Percentiles rank a stretch among this genome's conserved stretches.
phyloP scores from a whole-genome alignment of 306 rosid genomes.

The Quercus suber region DNA sequence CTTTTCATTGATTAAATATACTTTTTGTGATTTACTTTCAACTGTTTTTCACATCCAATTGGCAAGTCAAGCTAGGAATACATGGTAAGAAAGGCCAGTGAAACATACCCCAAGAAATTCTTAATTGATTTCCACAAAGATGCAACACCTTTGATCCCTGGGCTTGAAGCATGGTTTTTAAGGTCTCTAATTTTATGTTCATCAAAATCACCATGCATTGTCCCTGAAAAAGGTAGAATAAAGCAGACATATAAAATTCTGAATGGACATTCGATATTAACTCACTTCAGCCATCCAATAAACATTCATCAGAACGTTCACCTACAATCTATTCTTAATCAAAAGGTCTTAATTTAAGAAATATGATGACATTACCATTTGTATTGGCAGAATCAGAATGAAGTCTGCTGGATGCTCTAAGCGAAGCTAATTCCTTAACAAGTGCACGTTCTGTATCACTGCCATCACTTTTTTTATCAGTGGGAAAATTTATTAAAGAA shows the following conservation, averaged over 20 bases:
- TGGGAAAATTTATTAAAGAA: no score
- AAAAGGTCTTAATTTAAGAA: background rate
- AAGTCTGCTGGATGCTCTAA: conserved; percentile 44
- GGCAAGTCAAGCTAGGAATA: background rate
- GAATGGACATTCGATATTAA: background rate
- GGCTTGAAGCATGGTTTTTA: conserved; percentile 25
- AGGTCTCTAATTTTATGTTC: conserved; percentile 24
- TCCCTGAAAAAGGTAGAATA: conserved; percentile 35
- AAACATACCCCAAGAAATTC: conserved; percentile 61
- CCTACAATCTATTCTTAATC: background rate
- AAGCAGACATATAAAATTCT: background rate
- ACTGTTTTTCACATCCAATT: background rate
- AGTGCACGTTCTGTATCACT: conserved; percentile 62
- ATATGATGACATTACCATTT: conserved; percentile 33
- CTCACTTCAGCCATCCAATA: background rate
- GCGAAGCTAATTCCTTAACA: conserved; percentile 63
- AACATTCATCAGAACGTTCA: conserved; percentile 3
- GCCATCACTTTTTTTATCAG: background rate
- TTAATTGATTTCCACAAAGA: conserved; percentile 64
- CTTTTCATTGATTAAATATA: background rate
- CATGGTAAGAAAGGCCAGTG: background rate
- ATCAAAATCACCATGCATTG: conserved; percentile 30
- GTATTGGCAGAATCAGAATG: conserved; percentile 30
- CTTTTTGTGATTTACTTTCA: background rate
- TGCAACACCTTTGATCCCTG: conserved; percentile 23